Percentiles rank a stretch among this genome's conserved stretches.
phyloP scores from a whole-genome alignment of 2,329 filamentous ascomycete species.

The Colletotrichum abscissum region DNA sequence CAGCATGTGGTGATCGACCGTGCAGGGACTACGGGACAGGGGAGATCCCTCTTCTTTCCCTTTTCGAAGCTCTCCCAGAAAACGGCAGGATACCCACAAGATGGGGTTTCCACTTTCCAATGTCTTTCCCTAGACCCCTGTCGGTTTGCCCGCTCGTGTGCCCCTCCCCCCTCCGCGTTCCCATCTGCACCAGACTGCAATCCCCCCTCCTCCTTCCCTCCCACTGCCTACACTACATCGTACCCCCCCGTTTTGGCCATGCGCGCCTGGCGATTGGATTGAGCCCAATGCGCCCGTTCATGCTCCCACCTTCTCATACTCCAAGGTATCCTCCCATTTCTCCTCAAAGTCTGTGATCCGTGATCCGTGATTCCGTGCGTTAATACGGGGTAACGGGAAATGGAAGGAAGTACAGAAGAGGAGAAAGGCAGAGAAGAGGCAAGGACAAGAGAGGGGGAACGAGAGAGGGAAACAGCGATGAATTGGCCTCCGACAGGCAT shows the following conservation, averaged over 20 bases:
- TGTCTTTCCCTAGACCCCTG: not conserved
- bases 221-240: no score
- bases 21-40: conserved; percentile 22
- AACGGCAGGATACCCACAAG: conserved; percentile 7
- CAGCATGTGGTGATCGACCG: conserved; percentile 35
- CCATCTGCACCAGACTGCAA: no score
- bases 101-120: not conserved
- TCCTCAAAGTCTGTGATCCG: no score
- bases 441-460: no score
- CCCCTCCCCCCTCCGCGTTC: not conserved
- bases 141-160: conserved; percentile 23
- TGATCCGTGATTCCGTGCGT: no score
- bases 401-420: no score
- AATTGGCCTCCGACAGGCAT: conserved; percentile 22
- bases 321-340: no score
- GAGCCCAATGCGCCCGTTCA: not conserved
- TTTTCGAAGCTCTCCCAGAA: conserved; percentile 13
- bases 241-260: conserved; percentile 3
- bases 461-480: conserved; percentile 16
- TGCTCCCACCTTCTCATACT: no score
- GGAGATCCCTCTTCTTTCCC: not conserved
- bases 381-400: no score
- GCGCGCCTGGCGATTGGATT: conserved; percentile 22
- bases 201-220: not conserved
- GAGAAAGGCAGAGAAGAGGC: no score